Conservation (phyloP, 805 yeast species). For the Clavispora carvajalis region DNA sequence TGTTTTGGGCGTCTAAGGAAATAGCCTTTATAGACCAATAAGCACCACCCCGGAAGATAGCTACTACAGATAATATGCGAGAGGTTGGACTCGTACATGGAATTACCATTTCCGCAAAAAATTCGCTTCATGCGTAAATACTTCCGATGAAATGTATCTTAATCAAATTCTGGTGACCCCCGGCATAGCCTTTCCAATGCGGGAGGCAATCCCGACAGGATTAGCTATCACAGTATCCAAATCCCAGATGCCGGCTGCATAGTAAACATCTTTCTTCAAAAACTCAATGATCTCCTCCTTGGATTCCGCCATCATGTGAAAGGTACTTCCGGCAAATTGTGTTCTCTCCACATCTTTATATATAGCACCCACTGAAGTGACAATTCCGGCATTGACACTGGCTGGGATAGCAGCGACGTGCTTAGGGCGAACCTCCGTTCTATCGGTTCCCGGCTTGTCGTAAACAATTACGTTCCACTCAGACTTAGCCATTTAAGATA, state of each 20-base stretch:
- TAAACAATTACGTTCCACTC: slow-evolving; percentile 53
- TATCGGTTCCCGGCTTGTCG: slow-evolving; percentile 63
- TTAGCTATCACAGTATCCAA: slow-evolving; percentile 53
- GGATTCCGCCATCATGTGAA: slow-evolving; percentile 58
- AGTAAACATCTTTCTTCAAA: slow-evolving; percentile 59
- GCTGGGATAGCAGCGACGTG: slow-evolving; percentile 49
- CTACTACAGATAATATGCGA: too few species aligned
- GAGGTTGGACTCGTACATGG: neutral
- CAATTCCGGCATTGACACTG: slow-evolving; percentile 32
- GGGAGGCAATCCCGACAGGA: slow-evolving; percentile 41
- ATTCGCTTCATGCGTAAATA: too few species aligned
- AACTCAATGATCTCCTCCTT: slow-evolving; percentile 62
- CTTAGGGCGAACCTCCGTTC: slow-evolving; percentile 45
- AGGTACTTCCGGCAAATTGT: slow-evolving; percentile 63
- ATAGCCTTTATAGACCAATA: too few species aligned
- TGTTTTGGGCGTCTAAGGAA: too few species aligned
- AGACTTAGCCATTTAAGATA: slow-evolving; percentile 12
- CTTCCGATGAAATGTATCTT: neutral
- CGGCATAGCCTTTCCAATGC: slow-evolving; percentile 31
- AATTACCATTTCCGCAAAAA: neutral
- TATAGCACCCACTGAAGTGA: slow-evolving; percentile 47
- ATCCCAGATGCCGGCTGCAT: slow-evolving; percentile 72
- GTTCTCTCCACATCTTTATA: slow-evolving; percentile 42
- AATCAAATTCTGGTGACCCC: slow-evolving; percentile 18
- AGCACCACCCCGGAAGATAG: too few species aligned